Evolutionary conservation across 306 rosid species (phyloP).

Genomic region (Vicia sativa): DNA sequence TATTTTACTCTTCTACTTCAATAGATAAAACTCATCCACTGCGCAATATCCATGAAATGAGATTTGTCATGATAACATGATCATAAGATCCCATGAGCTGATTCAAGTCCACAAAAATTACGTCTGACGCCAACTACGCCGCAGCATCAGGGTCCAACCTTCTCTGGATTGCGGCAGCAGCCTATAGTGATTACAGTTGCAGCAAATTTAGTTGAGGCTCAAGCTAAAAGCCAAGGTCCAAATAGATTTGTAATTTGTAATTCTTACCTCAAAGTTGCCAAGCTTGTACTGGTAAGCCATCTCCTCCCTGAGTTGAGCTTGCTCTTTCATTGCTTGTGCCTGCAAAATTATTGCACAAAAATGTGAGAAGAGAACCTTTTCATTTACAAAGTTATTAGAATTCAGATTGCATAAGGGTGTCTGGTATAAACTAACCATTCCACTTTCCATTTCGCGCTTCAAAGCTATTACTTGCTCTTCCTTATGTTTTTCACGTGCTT

Average conservation of each 20-base stretch:
- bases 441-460: conserved; percentile 85
- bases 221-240: conserved; percentile 3
- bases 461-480: conserved; percentile 79
- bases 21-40: conserved; percentile 8
- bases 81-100: conserved; percentile 20
- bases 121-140: conserved; percentile 39
- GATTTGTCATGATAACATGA: conserved; percentile 24
- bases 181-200: conserved; percentile 49
- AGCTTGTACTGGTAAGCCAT: conserved; percentile 98
- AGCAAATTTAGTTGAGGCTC: conserved; percentile 21
- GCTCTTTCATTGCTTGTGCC: conserved; percentile 99
- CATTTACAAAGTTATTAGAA: background rate
- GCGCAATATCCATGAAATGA: conserved; percentile 8
- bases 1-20: background rate
- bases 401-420: conserved; percentile 22
- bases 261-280: conserved; percentile 81
- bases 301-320: conserved; percentile 97
- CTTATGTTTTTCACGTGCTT: conserved; percentile 82
- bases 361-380: conserved; percentile 12
- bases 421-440: conserved; percentile 69
- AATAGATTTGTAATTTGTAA: conserved; percentile 26
- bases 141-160: conserved; percentile 93
- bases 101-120: conserved; percentile 17
- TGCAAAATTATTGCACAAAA: conserved; percentile 41
- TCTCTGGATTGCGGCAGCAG: conserved; percentile 97